These are phyloP conservation scores for Ambrosia artemisiifolia DNA, from an alignment of 129 eudicot species.

Conservation along the genomic window DNA sequence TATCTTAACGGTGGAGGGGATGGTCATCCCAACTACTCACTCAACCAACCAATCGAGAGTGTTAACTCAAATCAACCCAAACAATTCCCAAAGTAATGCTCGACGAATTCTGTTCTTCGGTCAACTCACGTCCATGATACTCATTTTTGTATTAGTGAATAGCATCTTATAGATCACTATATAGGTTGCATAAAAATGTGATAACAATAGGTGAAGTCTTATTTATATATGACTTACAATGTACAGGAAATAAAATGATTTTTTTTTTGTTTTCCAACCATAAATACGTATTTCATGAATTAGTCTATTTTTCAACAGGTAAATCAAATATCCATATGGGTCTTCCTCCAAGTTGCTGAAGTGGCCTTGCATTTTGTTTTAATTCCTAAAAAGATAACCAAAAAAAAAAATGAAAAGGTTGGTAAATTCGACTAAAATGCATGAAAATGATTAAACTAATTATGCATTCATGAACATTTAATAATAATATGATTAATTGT, in stretches of 20 bases:
- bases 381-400: constrained; percentile 28
- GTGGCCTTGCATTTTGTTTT: constrained; percentile 56
- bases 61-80: too few species aligned
- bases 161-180: too few species aligned
- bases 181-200: neutral
- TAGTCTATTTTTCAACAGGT: neutral
- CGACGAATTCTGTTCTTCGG: too few species aligned
- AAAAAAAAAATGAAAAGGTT: neutral
- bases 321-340: constrained; percentile 27
- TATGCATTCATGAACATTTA: neutral
- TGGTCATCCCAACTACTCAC: too few species aligned
- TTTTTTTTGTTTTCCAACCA: neutral
- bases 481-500: neutral
- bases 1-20: too few species aligned
- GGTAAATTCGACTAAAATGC: neutral
- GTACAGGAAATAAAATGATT: too few species aligned
- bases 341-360: constrained; percentile 37
- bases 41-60: too few species aligned
- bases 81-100: too few species aligned
- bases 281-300: neutral
- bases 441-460: neutral
- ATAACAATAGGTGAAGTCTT: too few species aligned
- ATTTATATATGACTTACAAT: too few species aligned
- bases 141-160: too few species aligned
- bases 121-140: too few species aligned